Evolutionary conservation across 2,329 filamentous ascomycete genomes (phyloP), one percentile per base, ranked within the genome.

Genomic region (Xylariaceae sp.): DNA sequence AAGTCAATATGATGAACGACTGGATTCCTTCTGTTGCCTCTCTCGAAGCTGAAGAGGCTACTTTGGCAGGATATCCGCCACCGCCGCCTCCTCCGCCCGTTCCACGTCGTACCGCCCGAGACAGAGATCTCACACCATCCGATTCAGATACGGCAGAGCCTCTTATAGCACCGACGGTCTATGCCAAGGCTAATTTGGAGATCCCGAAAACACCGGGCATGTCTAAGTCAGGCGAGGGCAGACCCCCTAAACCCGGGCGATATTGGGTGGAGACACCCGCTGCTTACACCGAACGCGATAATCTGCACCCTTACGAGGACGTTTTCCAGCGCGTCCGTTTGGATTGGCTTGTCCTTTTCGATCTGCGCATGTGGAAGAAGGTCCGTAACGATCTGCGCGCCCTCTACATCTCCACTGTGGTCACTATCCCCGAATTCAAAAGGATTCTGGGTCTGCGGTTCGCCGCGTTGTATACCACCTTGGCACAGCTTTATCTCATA

Each of bases 311-410:
- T 13, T 88, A 92, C 56, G 94, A 99, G 73, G 89, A 99, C 69
- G 80, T 99, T 4, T 92, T 91, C 77, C 86, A 93, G 70, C 87
- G 92, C 37, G 89, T 97, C 10, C 88, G 94, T 37, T 80, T 99
- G 4, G 94, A 99, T 74, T 96, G 91, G 84, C 82, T 99, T 70
- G 90, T 99, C 35, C 79, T 99, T 7, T 99, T 96, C 72, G 94
- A 99, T 72, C 77, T 99, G 55, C 82, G 94, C 48, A 86, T 99
- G 81, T 99, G 94, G 94, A 99, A 99, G 76, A 94, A 92, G 72
- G 84, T 95, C 37, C 86, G 94, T 58, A 92, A 93, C 53, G 90
- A 96, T 71, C 82, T 99, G 58, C 87, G 94, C 37, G 89, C 96
- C 64, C 83, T 99, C 1, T 97, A 97, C 74, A 96, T 99, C 68